Evolutionary conservation across 2,329 filamentous ascomycete genomes (phyloP), one percentile per base, ranked within the genome.

Genomic region (Sporothrix humicola): DNA sequence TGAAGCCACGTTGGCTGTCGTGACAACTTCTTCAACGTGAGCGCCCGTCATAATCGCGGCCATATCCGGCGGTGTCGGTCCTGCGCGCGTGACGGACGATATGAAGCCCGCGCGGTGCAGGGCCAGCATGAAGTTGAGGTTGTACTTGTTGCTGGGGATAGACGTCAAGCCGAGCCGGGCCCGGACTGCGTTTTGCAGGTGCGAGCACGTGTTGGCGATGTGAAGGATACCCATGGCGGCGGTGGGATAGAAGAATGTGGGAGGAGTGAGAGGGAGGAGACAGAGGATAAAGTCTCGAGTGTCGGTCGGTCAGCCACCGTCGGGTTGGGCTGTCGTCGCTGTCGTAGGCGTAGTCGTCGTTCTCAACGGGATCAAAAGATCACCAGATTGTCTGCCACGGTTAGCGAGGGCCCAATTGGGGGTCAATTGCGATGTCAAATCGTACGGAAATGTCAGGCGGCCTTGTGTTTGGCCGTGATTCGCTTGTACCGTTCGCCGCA

Each of bases 111-210:
- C 88, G 77, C 92, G 91, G 83, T 97, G 94, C 61, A 98, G 87
- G 52, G 92, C 92, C 23, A 96, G 87, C 70, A 90, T 87, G 17
- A 97, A 85, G 61, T 85, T 85, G 75, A 97, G 90, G 85, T 96
- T 94, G 81, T 94, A 89, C 77, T 95, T 95, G 69, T 89, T 91
- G 84, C 92, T 91, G 63, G 91, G 90, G 76, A 97, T 88, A 8
- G 93, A 97, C 46, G 95, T 97, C 69, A 97, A 86, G 77, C 92
- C 93, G 0, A 98, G 89, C 0, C 92, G 90, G n/a, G 93, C 93
- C 79, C 90, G 90, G 73, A 92, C 92, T 77, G 93, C 93, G 85
- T 98, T 98, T 82, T 96, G 93, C 73, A 98, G 87, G 85, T 97
- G 94, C 77, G 94, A 94, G 87, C 93, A 97, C 83, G 95, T 90